Conservation (phyloP, 306 rosid species). For the Senna siamea region DNA sequence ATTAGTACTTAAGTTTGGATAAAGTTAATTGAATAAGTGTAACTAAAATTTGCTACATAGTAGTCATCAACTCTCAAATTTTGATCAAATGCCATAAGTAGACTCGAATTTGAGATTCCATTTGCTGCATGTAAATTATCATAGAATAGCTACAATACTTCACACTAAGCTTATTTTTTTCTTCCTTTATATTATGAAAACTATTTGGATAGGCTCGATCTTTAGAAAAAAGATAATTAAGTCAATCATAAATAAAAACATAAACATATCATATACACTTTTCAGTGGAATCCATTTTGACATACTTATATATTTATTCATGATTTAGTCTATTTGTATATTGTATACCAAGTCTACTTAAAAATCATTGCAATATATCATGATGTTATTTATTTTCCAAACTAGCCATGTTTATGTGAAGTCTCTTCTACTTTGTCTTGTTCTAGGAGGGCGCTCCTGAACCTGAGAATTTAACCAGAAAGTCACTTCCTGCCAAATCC, state of each 20-base stretch:
- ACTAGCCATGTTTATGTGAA: not conserved
- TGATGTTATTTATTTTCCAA: not conserved
- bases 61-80: not conserved
- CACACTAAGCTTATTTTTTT: not conserved
- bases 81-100: not conserved
- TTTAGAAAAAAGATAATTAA: too few relatives aligned
- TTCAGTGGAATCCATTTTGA: too few relatives aligned
- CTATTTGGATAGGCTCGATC: not conserved
- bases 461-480: conserved; percentile 46
- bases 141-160: not conserved
- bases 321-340: too few relatives aligned
- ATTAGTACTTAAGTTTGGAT: not conserved
- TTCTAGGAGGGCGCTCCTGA: conserved; percentile 53
- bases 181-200: not conserved
- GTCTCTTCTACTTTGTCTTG: conserved; percentile 27
- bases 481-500: conserved; percentile 47
- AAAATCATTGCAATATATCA: too few relatives aligned
- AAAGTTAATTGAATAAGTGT: not conserved
- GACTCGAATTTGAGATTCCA: not conserved
- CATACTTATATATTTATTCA: too few relatives aligned
- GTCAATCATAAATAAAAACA: not conserved
- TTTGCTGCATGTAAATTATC: too few relatives aligned
- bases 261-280: too few relatives aligned
- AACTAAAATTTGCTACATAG: not conserved
- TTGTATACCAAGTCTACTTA: too few relatives aligned